Percentiles rank a stretch among this genome's conserved stretches.
phyloP scores from a whole-genome alignment of 352 stramenopile species.

The Phytophthora sansomeana region DNA sequence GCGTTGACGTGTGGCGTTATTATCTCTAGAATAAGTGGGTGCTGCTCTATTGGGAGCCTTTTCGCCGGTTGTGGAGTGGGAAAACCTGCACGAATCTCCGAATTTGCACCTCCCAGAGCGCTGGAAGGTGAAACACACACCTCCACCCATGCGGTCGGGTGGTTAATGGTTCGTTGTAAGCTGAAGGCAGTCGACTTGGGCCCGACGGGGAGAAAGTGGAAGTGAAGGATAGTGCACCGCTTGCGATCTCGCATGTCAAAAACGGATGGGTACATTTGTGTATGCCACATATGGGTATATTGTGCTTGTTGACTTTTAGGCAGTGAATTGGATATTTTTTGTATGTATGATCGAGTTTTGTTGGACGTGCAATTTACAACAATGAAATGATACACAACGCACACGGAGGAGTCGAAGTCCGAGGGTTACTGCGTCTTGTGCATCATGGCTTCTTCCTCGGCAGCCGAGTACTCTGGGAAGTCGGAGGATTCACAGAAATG shows the following conservation, averaged over 20 bases:
- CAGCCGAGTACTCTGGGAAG: slow-evolving; percentile 55
- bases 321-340: too few species aligned
- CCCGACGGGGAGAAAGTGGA: neutral
- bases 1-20: neutral
- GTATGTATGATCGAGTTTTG: neutral
- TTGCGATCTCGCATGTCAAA: neutral
- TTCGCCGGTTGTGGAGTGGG: slow-evolving; percentile 7
- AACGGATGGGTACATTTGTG: slow-evolving; percentile 4
- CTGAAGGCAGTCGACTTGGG: neutral
- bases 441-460: slow-evolving; percentile 54
- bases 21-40: neutral
- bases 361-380: slow-evolving; percentile 12
- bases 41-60: neutral
- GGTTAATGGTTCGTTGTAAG: neutral
- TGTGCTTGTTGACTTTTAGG: too few species aligned
- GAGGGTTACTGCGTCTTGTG: slow-evolving; percentile 29
- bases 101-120: slow-evolving; percentile 31
- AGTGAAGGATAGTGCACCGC: slow-evolving; percentile 28
- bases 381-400: neutral
- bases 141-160: neutral
- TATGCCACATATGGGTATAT: neutral
- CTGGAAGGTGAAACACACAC: slow-evolving; percentile 39
- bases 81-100: slow-evolving; percentile 31
- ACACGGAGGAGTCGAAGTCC: neutral
- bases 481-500: slow-evolving; percentile 61